Evolutionary conservation across 192 early-diverging fungal genomes (phyloP).

Genomic region (Spinellus fusiger): DNA sequence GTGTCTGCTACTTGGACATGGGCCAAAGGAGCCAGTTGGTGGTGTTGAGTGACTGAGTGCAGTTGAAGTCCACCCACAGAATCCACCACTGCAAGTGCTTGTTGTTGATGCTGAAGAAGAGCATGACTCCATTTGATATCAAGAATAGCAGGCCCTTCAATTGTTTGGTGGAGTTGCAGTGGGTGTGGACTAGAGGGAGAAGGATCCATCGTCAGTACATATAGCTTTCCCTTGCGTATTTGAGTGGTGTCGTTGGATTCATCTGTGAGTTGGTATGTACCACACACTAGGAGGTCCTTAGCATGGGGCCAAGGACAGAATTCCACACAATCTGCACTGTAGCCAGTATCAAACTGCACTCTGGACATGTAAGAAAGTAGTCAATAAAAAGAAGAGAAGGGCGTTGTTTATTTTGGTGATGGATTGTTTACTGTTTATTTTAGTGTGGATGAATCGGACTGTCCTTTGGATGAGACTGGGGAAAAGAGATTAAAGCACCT

Average conservation of each 20-base stretch:
- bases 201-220: slow-evolving; percentile 13
- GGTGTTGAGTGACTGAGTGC: slow-evolving; percentile 33
- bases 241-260: slow-evolving; percentile 27
- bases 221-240: slow-evolving; percentile 29
- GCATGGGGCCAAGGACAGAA: slow-evolving; percentile 54
- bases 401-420: too few species aligned
- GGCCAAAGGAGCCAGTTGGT: slow-evolving; percentile 9
- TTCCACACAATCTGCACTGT: slow-evolving; percentile 69
- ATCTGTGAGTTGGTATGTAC: slow-evolving; percentile 64
- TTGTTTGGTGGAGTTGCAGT: slow-evolving; percentile 33
- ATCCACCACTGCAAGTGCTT: slow-evolving; percentile 54
- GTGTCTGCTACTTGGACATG: slow-evolving; percentile 37
- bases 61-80: slow-evolving; percentile 52
- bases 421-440: too few species aligned
- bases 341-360: slow-evolving; percentile 48
- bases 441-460: too few species aligned
- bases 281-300: slow-evolving; percentile 49
- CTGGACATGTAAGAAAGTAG: neutral
- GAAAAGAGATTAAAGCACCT: slow-evolving; percentile 71
- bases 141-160: slow-evolving; percentile 58
- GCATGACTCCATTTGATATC: slow-evolving; percentile 75
- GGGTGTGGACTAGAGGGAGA: neutral
- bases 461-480: too few species aligned
- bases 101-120: slow-evolving; percentile 33
- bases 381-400: slow-evolving; percentile 1